Evolutionary conservation across 2,329 filamentous ascomycete species (phyloP).

Genomic region (Coleophoma eucalyptorum): DNA sequence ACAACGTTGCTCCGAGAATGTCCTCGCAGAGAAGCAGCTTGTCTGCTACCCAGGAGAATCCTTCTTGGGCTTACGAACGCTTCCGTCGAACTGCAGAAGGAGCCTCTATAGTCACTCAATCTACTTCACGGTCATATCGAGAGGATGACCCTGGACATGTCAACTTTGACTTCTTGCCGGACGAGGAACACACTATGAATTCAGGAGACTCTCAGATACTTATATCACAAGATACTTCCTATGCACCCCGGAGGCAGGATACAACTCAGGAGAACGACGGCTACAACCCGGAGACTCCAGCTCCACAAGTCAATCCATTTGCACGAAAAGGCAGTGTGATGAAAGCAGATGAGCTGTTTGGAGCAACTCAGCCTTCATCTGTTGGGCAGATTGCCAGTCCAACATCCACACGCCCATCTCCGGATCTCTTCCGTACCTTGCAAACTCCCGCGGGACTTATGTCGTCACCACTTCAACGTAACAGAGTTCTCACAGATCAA

Average conservation of each 20-base stretch:
- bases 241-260: slow-evolving; percentile 1
- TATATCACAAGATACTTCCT: slow-evolving; percentile 19
- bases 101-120: slow-evolving; percentile 15
- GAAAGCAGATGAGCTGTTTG: slow-evolving; percentile 22
- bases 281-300: slow-evolving; percentile 24
- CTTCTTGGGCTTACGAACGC: slow-evolving; percentile 20
- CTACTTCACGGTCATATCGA: slow-evolving; percentile 20
- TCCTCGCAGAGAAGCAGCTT: slow-evolving; percentile 19
- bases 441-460: slow-evolving; percentile 11
- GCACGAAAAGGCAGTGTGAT: slow-evolving; percentile 22
- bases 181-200: slow-evolving; percentile 3
- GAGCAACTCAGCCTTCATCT: slow-evolving; percentile 26
- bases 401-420: slow-evolving; percentile 25
- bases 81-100: slow-evolving; percentile 8
- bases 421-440: slow-evolving; percentile 18
- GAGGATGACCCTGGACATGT: slow-evolving; percentile 23
- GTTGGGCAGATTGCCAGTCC: slow-evolving; percentile 16
- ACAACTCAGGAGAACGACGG: background rate
- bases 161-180: slow-evolving; percentile 11
- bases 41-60: slow-evolving; percentile 24
- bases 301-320: slow-evolving; percentile 24
- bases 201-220: slow-evolving; percentile 3
- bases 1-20: background rate
- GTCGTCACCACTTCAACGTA: slow-evolving; percentile 18
- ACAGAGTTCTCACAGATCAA: background rate